Evolutionary conservation across 2,329 filamentous ascomycete genomes (phyloP).

Genomic region (Orbilia oligospora): DNA sequence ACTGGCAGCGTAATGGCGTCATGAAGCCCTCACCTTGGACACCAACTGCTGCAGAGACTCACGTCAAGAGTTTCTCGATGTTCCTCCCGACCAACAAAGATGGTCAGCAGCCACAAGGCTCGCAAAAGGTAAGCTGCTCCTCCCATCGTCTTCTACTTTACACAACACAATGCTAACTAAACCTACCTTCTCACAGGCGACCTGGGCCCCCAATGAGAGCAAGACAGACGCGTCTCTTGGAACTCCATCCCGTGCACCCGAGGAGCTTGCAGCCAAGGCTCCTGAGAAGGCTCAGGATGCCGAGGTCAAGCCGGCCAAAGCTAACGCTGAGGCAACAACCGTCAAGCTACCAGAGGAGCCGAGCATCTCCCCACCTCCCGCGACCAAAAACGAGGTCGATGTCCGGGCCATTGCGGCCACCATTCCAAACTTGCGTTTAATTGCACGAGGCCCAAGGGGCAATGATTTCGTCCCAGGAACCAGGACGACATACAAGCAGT

Average conservation of each 20-base stretch:
- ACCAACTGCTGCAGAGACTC: conserved; percentile 46
- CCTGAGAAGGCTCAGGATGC: conserved; percentile 18
- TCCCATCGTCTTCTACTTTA: not conserved
- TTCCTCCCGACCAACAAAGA: conserved; percentile 52
- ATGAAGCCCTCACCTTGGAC: conserved; percentile 51
- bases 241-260: not conserved
- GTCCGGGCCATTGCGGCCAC: not conserved
- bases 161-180: conserved; percentile 14
- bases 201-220: conserved; percentile 29
- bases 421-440: conserved; percentile 2
- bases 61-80: conserved; percentile 55
- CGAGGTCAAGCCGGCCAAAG: conserved; percentile 1
- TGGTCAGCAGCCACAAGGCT: conserved; percentile 27
- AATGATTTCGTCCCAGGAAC: conserved; percentile 24
- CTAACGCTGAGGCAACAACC: not conserved
- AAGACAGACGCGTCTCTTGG: not conserved
- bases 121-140: conserved; percentile 30
- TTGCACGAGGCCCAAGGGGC: not conserved
- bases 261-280: conserved; percentile 7
- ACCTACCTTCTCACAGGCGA: conserved; percentile 6
- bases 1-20: conserved; percentile 48
- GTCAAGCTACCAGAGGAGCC: conserved; percentile 1
- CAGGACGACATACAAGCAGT: conserved; percentile 16
- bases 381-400: not conserved
- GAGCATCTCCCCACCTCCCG: not conserved